Conservation (phyloP, 73 alveolate genomes). For the Uronychia binucleata region DNA sequence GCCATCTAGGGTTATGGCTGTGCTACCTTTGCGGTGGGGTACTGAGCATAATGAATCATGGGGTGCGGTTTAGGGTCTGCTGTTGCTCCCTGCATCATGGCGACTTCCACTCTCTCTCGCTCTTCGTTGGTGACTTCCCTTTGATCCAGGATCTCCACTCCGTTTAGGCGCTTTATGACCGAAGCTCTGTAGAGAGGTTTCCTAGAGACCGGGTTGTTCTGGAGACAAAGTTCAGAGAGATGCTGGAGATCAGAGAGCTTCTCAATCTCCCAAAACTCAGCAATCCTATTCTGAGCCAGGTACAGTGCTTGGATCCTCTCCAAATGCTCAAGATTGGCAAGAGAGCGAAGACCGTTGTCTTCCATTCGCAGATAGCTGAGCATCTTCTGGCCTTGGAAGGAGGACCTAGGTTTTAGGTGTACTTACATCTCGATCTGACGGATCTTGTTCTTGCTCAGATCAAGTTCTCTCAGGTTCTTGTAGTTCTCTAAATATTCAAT, state of each 20-base stretch:
- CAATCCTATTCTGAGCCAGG: conserved; percentile 68
- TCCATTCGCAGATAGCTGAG: conserved; percentile 71
- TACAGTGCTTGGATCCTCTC: conserved; percentile 66
- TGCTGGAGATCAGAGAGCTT: conserved; percentile 58
- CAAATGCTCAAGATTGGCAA: conserved; percentile 59
- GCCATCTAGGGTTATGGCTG: conserved; percentile 12
- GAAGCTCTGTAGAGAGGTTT: conserved; percentile 78
- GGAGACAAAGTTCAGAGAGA: conserved; percentile 69
- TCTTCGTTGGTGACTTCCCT: conserved; percentile 65
- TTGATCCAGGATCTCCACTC: conserved; percentile 63
- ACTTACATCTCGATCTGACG: conserved; percentile 68
- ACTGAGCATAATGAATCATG: conserved; percentile 55
- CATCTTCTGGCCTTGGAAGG: conserved; percentile 41
- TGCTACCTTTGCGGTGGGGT: conserved; percentile 45
- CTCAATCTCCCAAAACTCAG: conserved; percentile 84
- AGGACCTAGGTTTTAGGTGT: not conserved
- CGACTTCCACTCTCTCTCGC: conserved; percentile 69
- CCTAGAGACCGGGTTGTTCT: conserved; percentile 72
- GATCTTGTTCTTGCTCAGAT: conserved; percentile 67
- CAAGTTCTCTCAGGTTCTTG: conserved; percentile 74
- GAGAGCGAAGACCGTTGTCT: conserved; percentile 73
- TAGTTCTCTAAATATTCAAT: conserved; percentile 74
- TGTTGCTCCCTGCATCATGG: conserved; percentile 30
- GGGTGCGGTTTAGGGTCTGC: conserved; percentile 49
- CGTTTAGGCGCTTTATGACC: conserved; percentile 68